These are phyloP conservation scores for Gnomoniopsis sp. DNA, from an alignment of 2,329 filamentous ascomycete species.

Conservation along the genomic window DNA sequence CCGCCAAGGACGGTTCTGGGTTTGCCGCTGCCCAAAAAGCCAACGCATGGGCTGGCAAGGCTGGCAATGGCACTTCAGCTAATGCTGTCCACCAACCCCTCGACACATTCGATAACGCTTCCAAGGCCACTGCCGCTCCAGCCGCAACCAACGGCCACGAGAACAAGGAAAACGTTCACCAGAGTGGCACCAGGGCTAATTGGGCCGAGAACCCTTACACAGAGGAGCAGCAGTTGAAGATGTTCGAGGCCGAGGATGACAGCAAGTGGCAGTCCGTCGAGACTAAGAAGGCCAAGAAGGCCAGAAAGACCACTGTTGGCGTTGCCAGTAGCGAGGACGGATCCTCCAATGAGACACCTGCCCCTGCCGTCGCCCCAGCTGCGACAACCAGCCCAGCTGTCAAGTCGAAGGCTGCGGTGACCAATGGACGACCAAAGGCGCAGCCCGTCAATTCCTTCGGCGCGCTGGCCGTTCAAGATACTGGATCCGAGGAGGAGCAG, in stretches of 20 bases:
- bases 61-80: constrained; percentile 38
- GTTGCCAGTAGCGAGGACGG: constrained; percentile 24
- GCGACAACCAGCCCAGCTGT: constrained; percentile 20
- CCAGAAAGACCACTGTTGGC: constrained; percentile 38
- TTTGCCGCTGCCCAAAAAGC: constrained; percentile 44
- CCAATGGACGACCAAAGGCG: constrained; percentile 27
- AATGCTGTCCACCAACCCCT: constrained; percentile 45
- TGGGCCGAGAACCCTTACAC: constrained; percentile 53
- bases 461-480: constrained; percentile 41
- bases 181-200: constrained; percentile 34
- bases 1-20: constrained; percentile 74
- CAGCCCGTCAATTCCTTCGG: constrained; percentile 46
- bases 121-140: constrained; percentile 31
- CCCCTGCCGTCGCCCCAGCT: constrained; percentile 15
- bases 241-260: constrained; percentile 50
- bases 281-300: constrained; percentile 40
- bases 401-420: constrained; percentile 21
- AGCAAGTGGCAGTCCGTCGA: constrained; percentile 57
- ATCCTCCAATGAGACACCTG: constrained; percentile 20
- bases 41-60: constrained; percentile 40
- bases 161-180: constrained; percentile 31
- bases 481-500: constrained; percentile 37
- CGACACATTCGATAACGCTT: constrained; percentile 51
- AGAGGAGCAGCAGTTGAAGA: constrained; percentile 61
- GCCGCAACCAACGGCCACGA: constrained; percentile 28